Percentiles rank a stretch among this genome's conserved stretches.
phyloP scores from a whole-genome alignment of 768 basidiomycete genomes.

The Mycena pura region DNA sequence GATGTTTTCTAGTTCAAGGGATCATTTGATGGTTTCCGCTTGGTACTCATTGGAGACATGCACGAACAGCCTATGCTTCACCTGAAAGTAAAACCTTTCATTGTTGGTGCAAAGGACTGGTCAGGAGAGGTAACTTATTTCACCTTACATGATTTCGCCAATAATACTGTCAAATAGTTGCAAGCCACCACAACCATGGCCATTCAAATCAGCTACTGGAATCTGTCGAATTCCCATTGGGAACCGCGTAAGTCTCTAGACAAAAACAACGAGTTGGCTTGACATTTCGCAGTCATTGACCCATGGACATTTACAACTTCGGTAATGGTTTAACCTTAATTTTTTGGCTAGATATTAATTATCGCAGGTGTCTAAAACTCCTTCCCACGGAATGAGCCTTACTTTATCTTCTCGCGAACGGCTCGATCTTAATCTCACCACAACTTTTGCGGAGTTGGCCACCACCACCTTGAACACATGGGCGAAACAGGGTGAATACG shows the following conservation, averaged over 20 bases:
- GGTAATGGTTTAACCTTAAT: slow-evolving; percentile 45
- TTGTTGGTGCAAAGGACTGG: slow-evolving; percentile 89
- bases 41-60: slow-evolving; percentile 92
- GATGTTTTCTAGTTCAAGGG: slow-evolving; percentile 72
- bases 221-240: slow-evolving; percentile 97
- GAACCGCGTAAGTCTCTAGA: slow-evolving; percentile 72
- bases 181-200: slow-evolving; percentile 84
- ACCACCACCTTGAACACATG: slow-evolving; percentile 75
- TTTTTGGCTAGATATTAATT: neutral
- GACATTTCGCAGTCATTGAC: slow-evolving; percentile 72
- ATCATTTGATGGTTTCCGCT: slow-evolving; percentile 88
- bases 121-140: slow-evolving; percentile 73
- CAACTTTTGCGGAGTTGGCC: slow-evolving; percentile 87
- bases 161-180: slow-evolving; percentile 54
- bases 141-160: neutral
- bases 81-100: slow-evolving; percentile 85
- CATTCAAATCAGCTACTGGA: slow-evolving; percentile 93
- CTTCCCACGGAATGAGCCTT: slow-evolving; percentile 59
- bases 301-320: slow-evolving; percentile 89
- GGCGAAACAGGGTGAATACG: slow-evolving; percentile 74
- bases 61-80: slow-evolving; percentile 96
- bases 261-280: slow-evolving; percentile 11
- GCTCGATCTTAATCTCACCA: slow-evolving; percentile 89
- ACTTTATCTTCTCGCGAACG: slow-evolving; percentile 78
- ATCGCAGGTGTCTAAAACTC: slow-evolving; percentile 56